A percentile compares a stretch with the other conserved stretches of the same genome.
Evolutionary conservation across 2,329 filamentous ascomycete species (phyloP).

Genomic region (Pestalotiopsis sp.): DNA sequence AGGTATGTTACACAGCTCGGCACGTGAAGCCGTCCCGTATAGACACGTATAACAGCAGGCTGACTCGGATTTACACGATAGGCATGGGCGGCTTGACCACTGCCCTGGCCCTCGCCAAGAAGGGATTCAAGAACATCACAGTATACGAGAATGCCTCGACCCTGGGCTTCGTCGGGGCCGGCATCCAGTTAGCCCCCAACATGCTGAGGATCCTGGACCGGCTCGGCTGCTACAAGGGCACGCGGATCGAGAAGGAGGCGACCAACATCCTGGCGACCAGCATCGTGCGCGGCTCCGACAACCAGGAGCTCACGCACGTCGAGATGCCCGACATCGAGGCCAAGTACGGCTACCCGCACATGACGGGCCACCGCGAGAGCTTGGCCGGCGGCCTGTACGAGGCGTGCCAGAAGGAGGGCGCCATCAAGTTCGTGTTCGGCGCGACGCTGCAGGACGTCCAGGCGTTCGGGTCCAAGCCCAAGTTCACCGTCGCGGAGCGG

Average conservation of each 20-base stretch:
- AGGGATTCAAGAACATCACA: conserved; percentile 73
- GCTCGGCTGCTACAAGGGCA: conserved; percentile 68
- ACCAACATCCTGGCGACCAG: conserved; percentile 73
- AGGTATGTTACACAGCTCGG: conserved; percentile 35
- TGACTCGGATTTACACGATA: conserved; percentile 30
- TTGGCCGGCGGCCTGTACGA: conserved; percentile 71
- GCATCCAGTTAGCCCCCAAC: conserved; percentile 84
- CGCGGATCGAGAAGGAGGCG: conserved; percentile 68
- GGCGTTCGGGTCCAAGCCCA: conserved; percentile 61
- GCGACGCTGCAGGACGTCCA: conserved; percentile 58
- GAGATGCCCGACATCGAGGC: conserved; percentile 67
- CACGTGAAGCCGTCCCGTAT: conserved; percentile 1
- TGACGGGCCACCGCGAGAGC: conserved; percentile 77
- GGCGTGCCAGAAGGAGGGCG: conserved; percentile 65
- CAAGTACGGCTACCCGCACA: conserved; percentile 76
- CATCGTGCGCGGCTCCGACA: conserved; percentile 72
- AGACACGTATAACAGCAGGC: not conserved
- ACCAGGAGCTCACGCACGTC: conserved; percentile 72
- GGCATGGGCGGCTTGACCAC: conserved; percentile 80
- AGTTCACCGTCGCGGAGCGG: conserved; percentile 62
- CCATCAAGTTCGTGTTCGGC: conserved; percentile 71
- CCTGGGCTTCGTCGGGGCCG: conserved; percentile 81
- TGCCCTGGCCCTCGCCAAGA: conserved; percentile 74
- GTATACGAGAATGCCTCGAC: conserved; percentile 75
- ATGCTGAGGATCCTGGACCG: conserved; percentile 76